Evolutionary conservation across 148 eudicot species (phyloP).

Genomic region (Cornus suecica): DNA sequence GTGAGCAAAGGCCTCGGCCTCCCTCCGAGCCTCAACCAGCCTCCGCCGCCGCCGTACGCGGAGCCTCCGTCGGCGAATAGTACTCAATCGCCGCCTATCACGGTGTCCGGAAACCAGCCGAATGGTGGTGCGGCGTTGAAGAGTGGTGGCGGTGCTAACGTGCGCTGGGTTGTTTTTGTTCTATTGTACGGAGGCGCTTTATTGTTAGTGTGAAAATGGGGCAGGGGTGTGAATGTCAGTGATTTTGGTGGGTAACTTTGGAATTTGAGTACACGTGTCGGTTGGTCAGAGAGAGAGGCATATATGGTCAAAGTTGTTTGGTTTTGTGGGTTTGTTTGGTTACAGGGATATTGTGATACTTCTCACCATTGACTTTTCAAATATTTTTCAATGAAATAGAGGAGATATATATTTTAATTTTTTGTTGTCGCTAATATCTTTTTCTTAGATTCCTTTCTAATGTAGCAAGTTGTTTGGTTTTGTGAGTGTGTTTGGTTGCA

Average conservation of each 20-base stretch:
- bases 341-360: no score
- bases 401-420: no score
- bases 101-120: slow-evolving; percentile 3
- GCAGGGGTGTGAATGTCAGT: not conserved
- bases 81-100: slow-evolving; percentile 19
- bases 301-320: no score
- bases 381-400: no score
- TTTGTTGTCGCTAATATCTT: no score
- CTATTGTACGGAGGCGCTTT: slow-evolving; percentile 4
- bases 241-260: not conserved
- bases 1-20: slow-evolving; percentile 68
- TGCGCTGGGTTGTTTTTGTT: slow-evolving; percentile 11
- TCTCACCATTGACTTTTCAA: no score
- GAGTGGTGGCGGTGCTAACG: slow-evolving; percentile 13
- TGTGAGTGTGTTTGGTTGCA: no score
- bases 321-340: no score
- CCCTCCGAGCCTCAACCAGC: slow-evolving; percentile 81
- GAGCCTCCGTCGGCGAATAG: slow-evolving; percentile 41
- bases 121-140: slow-evolving; percentile 17
- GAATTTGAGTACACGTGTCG: not conserved
- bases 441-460: no score
- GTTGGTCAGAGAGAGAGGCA: not conserved
- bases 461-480: no score
- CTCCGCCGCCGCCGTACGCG: slow-evolving; percentile 71
- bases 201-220: not conserved